Conservation (phyloP, 1,284 basidiomycete species). For the Grifola frondosa region DNA sequence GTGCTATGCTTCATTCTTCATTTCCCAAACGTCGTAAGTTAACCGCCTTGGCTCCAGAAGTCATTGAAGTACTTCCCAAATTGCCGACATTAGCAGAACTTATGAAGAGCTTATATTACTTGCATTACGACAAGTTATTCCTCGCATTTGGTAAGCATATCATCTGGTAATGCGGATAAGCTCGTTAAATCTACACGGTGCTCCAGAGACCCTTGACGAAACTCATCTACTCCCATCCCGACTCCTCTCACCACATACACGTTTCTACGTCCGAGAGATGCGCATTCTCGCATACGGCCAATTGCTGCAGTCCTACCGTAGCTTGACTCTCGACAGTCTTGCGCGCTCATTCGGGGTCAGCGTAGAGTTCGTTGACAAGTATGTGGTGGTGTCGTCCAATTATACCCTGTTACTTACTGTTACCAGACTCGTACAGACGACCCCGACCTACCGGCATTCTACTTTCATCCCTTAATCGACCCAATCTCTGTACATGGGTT, state of each 20-base stretch:
- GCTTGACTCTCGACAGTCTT: constrained; percentile 87
- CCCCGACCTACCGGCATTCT: constrained; percentile 96
- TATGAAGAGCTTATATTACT: constrained; percentile 82
- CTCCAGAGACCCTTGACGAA: constrained; percentile 84
- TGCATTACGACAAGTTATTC: constrained; percentile 95
- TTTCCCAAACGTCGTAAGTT: too few relatives aligned
- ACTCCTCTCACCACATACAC: constrained; percentile 82
- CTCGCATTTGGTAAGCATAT: constrained; percentile 76
- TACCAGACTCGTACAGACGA: constrained; percentile 99
- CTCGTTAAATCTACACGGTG: too few relatives aligned
- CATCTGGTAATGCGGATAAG: too few relatives aligned
- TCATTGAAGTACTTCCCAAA: constrained; percentile 71
- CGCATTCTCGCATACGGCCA: constrained; percentile 94
- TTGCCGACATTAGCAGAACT: constrained; percentile 69
- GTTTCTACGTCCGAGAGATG: constrained; percentile 95
- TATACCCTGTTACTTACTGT: too few relatives aligned
- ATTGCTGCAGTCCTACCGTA: constrained; percentile 88
- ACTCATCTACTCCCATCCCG: constrained; percentile 85
- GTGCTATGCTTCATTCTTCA: too few relatives aligned
- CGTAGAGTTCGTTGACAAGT: constrained; percentile 86
- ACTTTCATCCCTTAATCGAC: constrained; percentile 97
- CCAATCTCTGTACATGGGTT: constrained; percentile 90
- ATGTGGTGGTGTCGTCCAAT: too few relatives aligned
- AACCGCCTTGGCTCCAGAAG: constrained; percentile 74
- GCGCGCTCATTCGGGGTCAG: constrained; percentile 89